Percentiles rank a stretch among this genome's conserved stretches.
Conservation (phyloP, 2,329 filamentous ascomycete species). For the Raffaelea arxii region DNA sequence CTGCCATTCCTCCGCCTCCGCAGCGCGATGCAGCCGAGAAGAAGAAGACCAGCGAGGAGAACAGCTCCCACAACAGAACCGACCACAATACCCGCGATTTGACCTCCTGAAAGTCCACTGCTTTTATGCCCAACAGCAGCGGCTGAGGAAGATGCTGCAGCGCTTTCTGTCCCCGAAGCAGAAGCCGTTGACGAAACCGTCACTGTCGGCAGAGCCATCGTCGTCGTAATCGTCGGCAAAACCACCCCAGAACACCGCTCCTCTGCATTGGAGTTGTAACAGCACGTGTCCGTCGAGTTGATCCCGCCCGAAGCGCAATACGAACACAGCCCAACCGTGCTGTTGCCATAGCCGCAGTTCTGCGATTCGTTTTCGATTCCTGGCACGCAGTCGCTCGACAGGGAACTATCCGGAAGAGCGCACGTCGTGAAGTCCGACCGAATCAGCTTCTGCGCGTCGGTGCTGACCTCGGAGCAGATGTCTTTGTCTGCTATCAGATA, state of each 20-base stretch:
- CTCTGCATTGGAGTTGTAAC: slow-evolving; percentile 70
- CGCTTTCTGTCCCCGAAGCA: slow-evolving; percentile 34
- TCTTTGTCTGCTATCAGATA: slow-evolving; percentile 64
- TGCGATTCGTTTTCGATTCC: slow-evolving; percentile 71
- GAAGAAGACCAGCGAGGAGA: slow-evolving; percentile 58
- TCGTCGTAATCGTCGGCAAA: slow-evolving; percentile 65
- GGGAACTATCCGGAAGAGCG: slow-evolving; percentile 67
- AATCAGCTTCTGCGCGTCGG: slow-evolving; percentile 64
- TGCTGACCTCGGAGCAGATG: slow-evolving; percentile 59
- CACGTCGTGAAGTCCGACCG: slow-evolving; percentile 89
- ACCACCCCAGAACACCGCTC: slow-evolving; percentile 64
- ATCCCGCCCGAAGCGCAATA: slow-evolving; percentile 77
- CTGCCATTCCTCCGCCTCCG: slow-evolving; percentile 45
- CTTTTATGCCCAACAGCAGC: slow-evolving; percentile 19
- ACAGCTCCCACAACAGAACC: slow-evolving; percentile 64
- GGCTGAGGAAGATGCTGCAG: slow-evolving; percentile 16
- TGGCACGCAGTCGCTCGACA: slow-evolving; percentile 65
- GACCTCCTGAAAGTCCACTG: slow-evolving; percentile 61
- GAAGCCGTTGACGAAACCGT: slow-evolving; percentile 35
- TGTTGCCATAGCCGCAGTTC: slow-evolving; percentile 76
- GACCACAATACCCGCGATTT: slow-evolving; percentile 84
- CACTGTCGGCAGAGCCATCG: slow-evolving; percentile 49
- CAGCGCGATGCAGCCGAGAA: slow-evolving; percentile 50
- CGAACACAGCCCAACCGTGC: slow-evolving; percentile 67
- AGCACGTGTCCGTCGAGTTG: slow-evolving; percentile 94